A percentile compares a stretch with the other conserved stretches of the same genome.
These are phyloP conservation scores for Solanum appendiculatum DNA, from an alignment of 257 asterid genomes.

Conservation along the genomic window DNA sequence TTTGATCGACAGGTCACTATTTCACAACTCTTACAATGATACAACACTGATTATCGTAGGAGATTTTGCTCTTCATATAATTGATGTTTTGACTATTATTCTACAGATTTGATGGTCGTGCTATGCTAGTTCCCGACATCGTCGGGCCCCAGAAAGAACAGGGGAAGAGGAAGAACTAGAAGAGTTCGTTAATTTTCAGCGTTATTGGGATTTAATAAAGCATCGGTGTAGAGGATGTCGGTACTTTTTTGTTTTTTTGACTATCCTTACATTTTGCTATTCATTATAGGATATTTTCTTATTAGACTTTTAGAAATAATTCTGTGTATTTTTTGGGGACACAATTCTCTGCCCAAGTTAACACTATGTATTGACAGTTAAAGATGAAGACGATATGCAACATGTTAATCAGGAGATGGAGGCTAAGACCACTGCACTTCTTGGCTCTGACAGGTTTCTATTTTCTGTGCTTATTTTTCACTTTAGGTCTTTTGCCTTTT, in stretches of 20 bases:
- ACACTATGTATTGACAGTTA: slow-evolving; percentile 48
- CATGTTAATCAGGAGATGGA: slow-evolving; percentile 83
- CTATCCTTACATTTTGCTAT: slow-evolving; percentile 8
- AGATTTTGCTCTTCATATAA: background rate
- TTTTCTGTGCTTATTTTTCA: background rate
- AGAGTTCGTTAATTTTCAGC: slow-evolving; percentile 99
- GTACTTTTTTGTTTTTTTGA: slow-evolving; percentile 63
- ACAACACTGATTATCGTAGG: background rate
- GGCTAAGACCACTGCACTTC: slow-evolving; percentile 63
- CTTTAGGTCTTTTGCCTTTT: background rate
- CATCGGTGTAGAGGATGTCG: slow-evolving; percentile 99
- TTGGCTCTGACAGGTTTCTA: slow-evolving; percentile 73
- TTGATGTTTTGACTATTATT: slow-evolving; percentile 2
- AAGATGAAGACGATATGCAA: slow-evolving; percentile 77
- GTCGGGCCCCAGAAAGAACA: slow-evolving; percentile 58
- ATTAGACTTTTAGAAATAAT: background rate
- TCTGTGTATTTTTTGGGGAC: background rate
- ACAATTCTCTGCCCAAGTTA: slow-evolving; percentile 1
- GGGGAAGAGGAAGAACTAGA: slow-evolving; percentile 97
- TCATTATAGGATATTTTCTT: background rate
- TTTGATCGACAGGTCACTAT: slow-evolving; percentile 70
- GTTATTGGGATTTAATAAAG: slow-evolving; percentile 99
- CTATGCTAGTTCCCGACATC: slow-evolving; percentile 53
- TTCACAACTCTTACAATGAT: background rate
- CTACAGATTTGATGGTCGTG: slow-evolving; percentile 95